Percentiles rank a stretch among this genome's conserved stretches.
phyloP scores from a whole-genome alignment of 1,139 yeast species.

The Meyerozyma athensensis region DNA sequence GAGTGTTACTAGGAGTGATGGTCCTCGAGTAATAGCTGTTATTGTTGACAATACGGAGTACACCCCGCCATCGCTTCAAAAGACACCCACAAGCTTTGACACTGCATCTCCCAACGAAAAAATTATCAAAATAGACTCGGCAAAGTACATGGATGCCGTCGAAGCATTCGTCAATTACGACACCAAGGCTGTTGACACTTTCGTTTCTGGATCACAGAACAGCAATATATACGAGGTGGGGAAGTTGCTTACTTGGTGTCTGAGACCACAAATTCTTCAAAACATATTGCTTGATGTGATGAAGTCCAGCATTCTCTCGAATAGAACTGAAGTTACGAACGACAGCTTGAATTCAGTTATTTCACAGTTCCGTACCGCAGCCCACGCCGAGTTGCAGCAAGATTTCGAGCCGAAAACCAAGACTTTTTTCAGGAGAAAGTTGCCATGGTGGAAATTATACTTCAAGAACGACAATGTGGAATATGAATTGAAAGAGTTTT shows the following conservation, averaged over 20 bases:
- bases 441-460: conserved; percentile 44
- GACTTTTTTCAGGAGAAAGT: conserved; percentile 25
- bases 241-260: conserved; percentile 29
- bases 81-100: conserved; percentile 23
- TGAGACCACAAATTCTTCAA: conserved; percentile 19
- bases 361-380: conserved; percentile 25
- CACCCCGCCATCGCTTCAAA: conserved; percentile 33
- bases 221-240: conserved; percentile 36
- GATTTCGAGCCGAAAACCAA: conserved; percentile 29
- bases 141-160: conserved; percentile 28
- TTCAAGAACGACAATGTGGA: conserved; percentile 43
- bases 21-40: conserved; percentile 23
- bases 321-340: neutral
- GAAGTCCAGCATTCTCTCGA: conserved; percentile 7
- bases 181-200: conserved; percentile 29
- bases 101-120: conserved; percentile 10
- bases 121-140: conserved; percentile 32
- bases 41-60: conserved; percentile 39
- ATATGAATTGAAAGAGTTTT: conserved; percentile 40
- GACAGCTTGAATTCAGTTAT: conserved; percentile 17
- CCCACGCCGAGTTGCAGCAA: conserved; percentile 37
- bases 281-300: conserved; percentile 25
- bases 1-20: conserved; percentile 8
- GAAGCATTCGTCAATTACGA: conserved; percentile 26
- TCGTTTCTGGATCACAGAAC: conserved; percentile 24